Evolutionary conservation across 129 eudicot species (phyloP).

Genomic region (Tanacetum coccineum): DNA sequence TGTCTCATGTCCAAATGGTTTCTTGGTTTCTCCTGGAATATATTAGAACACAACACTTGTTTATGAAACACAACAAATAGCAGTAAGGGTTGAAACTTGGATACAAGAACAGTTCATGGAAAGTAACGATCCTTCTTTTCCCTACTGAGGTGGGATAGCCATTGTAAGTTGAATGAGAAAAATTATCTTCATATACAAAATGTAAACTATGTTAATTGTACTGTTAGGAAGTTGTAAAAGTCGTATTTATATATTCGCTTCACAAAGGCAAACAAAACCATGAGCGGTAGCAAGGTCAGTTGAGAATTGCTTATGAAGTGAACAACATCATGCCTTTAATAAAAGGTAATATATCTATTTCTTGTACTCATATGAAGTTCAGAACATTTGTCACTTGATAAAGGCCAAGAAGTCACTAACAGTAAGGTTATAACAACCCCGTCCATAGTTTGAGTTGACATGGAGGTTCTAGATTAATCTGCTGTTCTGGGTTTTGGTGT

Average conservation of each 20-base stretch:
- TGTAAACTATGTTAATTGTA: conserved; percentile 6
- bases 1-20: conserved; percentile 94
- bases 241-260: conserved; percentile 4
- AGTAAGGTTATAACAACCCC: neutral
- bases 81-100: conserved; percentile 2
- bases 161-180: neutral
- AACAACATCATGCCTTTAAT: neutral
- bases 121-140: conserved; percentile 3
- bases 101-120: conserved; percentile 3
- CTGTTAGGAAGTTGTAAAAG: neutral
- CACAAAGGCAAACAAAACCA: neutral
- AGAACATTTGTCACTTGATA: conserved; percentile 10
- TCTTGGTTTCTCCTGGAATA: conserved; percentile 77
- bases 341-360: neutral
- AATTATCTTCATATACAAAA: neutral
- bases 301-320: conserved; percentile 3
- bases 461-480: conserved; percentile 1
- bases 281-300: neutral
- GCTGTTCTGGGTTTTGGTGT: neutral
- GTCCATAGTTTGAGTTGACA: neutral
- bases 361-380: neutral
- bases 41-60: neutral
- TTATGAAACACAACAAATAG: neutral
- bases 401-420: neutral
- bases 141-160: neutral